Base-by-base conservation (phyloP, 2,329 filamentous ascomycete genomes). In the Thielaviopsis euricoi region DNA sequence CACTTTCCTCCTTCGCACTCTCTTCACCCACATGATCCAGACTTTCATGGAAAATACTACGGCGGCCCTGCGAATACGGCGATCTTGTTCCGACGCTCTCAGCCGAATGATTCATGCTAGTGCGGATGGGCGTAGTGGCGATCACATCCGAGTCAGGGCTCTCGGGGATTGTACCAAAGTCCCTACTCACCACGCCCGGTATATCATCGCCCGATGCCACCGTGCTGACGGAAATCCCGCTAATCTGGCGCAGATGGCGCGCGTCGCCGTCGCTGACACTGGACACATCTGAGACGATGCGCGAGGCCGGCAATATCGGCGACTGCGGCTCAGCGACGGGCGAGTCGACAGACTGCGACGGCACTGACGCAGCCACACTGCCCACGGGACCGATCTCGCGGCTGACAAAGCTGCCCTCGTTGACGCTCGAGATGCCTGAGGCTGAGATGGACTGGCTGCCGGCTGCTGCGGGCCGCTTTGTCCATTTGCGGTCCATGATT, bases 161-260 rank as follows among this genome's bases (percentile, higher is more conserved):
- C 53, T 58, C 57, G 3, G 53, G 26, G 21, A 55, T 58, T 3
- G 22, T 33, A 13, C 13, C 26, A 29, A 55, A 37, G 9, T 26
- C 53, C 5, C 40, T 23, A 29, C 13, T 19, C 13, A 43, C 25
- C 12, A 58, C 25, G 4, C 33, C 40, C 19, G 25, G n/a, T n/a
- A n/a, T 15, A 7, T 43, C 46, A 12, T 40, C 13, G 2, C 5
- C 22, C 10, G 53, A 58, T 1, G 59, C 58, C 17, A 58, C 33
- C 37, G 70, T 71, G 58, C 67, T 70, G 23, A 73, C 69, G 2
- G 71, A 73, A 1, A 66, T 65, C 60, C 72, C 71, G 64, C 72
- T 74, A 51, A 71, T 66, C 46, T 74, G 68, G 1, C 73, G 68
- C 56, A 74, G 62, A 58, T 75, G 73, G 12, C 67, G 60, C 13